These are phyloP conservation scores for Aureobasidium namibiae DNA, from an alignment of 2,329 filamentous ascomycete species.

Conservation along the genomic window DNA sequence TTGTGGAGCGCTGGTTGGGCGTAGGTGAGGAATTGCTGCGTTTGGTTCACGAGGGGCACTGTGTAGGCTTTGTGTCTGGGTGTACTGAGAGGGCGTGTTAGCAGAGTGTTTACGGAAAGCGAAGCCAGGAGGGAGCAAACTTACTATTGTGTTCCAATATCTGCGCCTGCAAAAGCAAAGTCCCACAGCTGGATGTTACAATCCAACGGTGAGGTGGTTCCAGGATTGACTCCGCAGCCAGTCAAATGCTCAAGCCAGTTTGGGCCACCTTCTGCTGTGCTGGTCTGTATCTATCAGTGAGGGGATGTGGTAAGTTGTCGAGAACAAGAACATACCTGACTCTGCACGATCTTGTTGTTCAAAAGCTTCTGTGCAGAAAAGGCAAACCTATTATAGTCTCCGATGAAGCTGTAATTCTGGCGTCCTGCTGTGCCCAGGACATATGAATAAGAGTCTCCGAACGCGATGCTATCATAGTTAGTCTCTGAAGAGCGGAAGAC, in stretches of 20 bases:
- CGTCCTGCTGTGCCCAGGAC: constrained; percentile 45
- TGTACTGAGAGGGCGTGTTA: constrained; percentile 13
- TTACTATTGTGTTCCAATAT: constrained; percentile 38
- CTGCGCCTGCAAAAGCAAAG: constrained; percentile 48
- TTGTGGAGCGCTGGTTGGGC: constrained; percentile 34
- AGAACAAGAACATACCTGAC: constrained; percentile 22
- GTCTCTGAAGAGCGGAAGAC: not conserved
- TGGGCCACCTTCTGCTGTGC: constrained; percentile 44
- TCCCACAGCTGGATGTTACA: constrained; percentile 45
- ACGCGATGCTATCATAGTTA: constrained; percentile 33
- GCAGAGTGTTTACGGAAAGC: fast-evolving
- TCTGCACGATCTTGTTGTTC: constrained; percentile 43
- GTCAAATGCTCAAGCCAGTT: constrained; percentile 50
- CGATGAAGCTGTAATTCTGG: constrained; percentile 47
- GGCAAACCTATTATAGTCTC: constrained; percentile 38
- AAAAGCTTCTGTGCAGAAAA: constrained; percentile 39
- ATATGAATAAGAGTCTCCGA: constrained; percentile 46
- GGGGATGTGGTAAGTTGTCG: not conserved
- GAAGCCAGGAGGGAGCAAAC: constrained; percentile 2
- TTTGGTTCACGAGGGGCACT: constrained; percentile 42
- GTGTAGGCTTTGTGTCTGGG: constrained; percentile 46
- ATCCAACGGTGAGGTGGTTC: constrained; percentile 34
- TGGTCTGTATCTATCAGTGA: constrained; percentile 24
- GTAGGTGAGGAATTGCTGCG: constrained; percentile 40
- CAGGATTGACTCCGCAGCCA: constrained; percentile 37